These are phyloP conservation scores for Saccharomycopsis phalli DNA, from an alignment of 1,139 yeast genomes.

Conservation along the genomic window DNA sequence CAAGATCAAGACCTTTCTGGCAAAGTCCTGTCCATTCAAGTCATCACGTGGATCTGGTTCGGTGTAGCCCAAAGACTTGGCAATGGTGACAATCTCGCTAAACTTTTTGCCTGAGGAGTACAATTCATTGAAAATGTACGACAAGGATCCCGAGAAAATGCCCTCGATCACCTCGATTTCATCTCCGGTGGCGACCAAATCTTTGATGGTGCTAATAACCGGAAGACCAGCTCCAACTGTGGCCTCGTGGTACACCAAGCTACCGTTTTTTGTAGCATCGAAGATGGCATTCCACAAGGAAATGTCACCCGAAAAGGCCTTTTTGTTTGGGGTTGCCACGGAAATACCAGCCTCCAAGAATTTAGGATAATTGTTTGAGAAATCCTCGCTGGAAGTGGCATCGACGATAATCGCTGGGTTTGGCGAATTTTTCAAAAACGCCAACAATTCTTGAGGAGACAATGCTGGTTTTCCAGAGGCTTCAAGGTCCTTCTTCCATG, in stretches of 20 bases:
- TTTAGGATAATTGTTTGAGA: slow-evolving; percentile 70
- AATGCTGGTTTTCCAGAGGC: slow-evolving; percentile 45
- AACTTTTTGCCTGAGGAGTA: slow-evolving; percentile 67
- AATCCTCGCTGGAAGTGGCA: slow-evolving; percentile 76
- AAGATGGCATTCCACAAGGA: slow-evolving; percentile 72
- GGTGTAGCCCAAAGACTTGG: slow-evolving; percentile 88
- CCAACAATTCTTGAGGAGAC: slow-evolving; percentile 47
- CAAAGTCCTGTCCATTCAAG: slow-evolving; percentile 94
- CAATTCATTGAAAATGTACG: slow-evolving; percentile 92
- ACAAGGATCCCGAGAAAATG: slow-evolving; percentile 89
- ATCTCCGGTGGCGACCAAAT: slow-evolving; percentile 86
- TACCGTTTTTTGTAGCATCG: slow-evolving; percentile 47
- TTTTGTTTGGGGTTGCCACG: slow-evolving; percentile 95
- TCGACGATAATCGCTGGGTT: slow-evolving; percentile 78
- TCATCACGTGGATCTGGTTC: slow-evolving; percentile 99
- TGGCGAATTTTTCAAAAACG: slow-evolving; percentile 55
- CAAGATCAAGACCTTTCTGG: slow-evolving; percentile 92
- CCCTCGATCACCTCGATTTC: slow-evolving; percentile 88
- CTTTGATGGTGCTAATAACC: slow-evolving; percentile 78
- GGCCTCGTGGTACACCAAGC: slow-evolving; percentile 92
- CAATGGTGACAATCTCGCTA: slow-evolving; percentile 81
- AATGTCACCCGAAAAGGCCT: slow-evolving; percentile 84
- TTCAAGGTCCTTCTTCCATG: slow-evolving; percentile 42
- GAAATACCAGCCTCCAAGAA: slow-evolving; percentile 75
- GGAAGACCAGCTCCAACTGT: slow-evolving; percentile 99